Base-by-base conservation (phyloP, 331 rosid genomes). In the Malus hybrid region DNA sequence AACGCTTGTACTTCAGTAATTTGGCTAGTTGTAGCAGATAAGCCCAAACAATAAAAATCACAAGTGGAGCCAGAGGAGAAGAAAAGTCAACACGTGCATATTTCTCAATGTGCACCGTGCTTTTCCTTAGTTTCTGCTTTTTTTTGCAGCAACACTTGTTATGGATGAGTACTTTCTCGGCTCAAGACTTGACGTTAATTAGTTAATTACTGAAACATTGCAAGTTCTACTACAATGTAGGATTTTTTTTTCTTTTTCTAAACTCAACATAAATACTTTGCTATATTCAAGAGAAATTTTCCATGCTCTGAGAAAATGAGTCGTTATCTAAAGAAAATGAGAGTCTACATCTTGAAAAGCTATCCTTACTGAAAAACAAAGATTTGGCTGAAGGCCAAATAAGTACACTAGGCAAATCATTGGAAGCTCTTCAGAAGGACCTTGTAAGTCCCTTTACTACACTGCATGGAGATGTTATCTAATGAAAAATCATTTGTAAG, bases 371-470 rank as follows among this genome's bases (percentile, higher is more conserved):
- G 76, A 94, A 87, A 82, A 87, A 78, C 84, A 92, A 84, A 83
- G 93, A 84, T 75, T 83, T 84, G 80, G 81, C 88, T 19, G 89
- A 92, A 65, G 80, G 86, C 81, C 96, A 87, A 88, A 82, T 88
- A 69, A 84, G 84, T 65, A 80, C 90, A 16, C 80, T 92, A 67
- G 83, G 90, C 54, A 94, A 87, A 87, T 87, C 96, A 71, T 80
- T 90, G 76, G 99, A 92, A 74, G 87, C 82, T 83, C 76, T 86
- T 86, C 95, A 90, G 81, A 94, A 85, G 79, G 97, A 90, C 81
- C 76, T 78, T 90, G 99, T 94, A 90, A 29, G 81, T 79, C 52
- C 63, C 68, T 79, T 70, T 42, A 39, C 55, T 62, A 60, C 11
- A 32, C 15, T 65, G 42, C 65, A 32, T 76, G 46, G 74, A 73